Evolutionary conservation across 2,329 filamentous ascomycete genomes (phyloP).

Genomic region (Helicocarpus griseus): DNA sequence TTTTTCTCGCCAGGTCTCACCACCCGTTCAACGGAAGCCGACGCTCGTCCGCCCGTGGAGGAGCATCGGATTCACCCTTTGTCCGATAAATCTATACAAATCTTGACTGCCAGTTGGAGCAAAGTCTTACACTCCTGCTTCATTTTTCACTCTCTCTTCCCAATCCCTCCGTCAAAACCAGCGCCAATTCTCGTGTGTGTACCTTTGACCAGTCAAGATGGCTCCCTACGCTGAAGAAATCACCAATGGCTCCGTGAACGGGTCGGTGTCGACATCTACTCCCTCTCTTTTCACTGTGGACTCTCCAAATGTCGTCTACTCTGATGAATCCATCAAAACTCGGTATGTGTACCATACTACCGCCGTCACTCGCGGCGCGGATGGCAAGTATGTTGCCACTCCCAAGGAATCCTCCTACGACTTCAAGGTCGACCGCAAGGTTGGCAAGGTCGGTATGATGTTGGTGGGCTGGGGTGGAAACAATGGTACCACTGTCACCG

Average conservation of each 20-base stretch:
- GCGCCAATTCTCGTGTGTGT: constrained; percentile 18
- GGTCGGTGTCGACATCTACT: constrained; percentile 35
- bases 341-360: constrained; percentile 97
- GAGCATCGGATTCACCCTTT: constrained; percentile 55
- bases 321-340: constrained; percentile 76
- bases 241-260: constrained; percentile 46
- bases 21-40: constrained; percentile 95
- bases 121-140: constrained; percentile 13
- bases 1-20: constrained; percentile 55
- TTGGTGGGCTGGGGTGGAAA: constrained; percentile 96
- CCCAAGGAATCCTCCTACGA: constrained; percentile 87
- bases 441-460: constrained; percentile 94
- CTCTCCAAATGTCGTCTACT: constrained; percentile 89
- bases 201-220: constrained; percentile 53
- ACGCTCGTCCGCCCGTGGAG: constrained; percentile 80
- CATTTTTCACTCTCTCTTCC: constrained; percentile 35
- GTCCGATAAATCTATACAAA: constrained; percentile 31
- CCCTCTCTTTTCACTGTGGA: constrained; percentile 67
- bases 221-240: constrained; percentile 73
- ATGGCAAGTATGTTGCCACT: constrained; percentile 71
- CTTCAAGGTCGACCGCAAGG: constrained; percentile 92
- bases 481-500: constrained; percentile 95
- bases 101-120: constrained; percentile 8
- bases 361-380: constrained; percentile 58
- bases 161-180: constrained; percentile 30